Base-by-base conservation (phyloP, 371 early-diverging fungal species). In the Zopfochytrium polystomum region DNA sequence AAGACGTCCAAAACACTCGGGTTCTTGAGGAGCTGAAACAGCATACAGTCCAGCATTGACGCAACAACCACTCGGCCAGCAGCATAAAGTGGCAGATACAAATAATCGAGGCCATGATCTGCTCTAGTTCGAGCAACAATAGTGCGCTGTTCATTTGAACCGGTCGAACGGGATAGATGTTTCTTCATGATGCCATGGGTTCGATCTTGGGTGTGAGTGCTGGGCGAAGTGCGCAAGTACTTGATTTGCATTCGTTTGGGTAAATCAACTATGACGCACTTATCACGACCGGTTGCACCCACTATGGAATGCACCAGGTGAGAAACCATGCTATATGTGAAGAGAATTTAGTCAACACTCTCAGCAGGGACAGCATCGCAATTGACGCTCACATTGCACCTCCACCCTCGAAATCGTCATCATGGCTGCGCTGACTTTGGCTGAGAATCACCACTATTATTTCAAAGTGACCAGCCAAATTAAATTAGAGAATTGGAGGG, bases 11-110 rank as follows among this genome's bases (percentile, higher is more conserved):
- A 29, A 27, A 73, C 38, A 11, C 32, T 50, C 1, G 66, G 58
- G 29, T 66, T 66, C 51, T 58, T 38, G 30, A 56, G 60, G 2
- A 70, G 47, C 44, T 74, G 55, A 54, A 54, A 71, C 23, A 75
- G 47, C 15, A 66, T 35, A 35, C 58, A 42, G 38, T 62, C 62
- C 15, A 77, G 38, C 78, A 75, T 77, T 27, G 63, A 49, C 11
- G 70, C 64, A 6, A 46, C 35, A 3, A 77, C 51, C 2, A 71
- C 73, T 27, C 73, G 47, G 2, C 78, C 78, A 15, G 65, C 60
- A 26, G 72, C 78, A 66, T 60, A 77, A 47, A 75, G 60, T 5
- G 78, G 78, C 13, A 70, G 43, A 51, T 64, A 73, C 22, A 66
- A 43, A 47, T 68, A 70, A 9, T 57, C 44, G 48, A 57, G n/a